Conservation (phyloP, 345 rosid genomes). For the Eutrema yunnanense region DNA sequence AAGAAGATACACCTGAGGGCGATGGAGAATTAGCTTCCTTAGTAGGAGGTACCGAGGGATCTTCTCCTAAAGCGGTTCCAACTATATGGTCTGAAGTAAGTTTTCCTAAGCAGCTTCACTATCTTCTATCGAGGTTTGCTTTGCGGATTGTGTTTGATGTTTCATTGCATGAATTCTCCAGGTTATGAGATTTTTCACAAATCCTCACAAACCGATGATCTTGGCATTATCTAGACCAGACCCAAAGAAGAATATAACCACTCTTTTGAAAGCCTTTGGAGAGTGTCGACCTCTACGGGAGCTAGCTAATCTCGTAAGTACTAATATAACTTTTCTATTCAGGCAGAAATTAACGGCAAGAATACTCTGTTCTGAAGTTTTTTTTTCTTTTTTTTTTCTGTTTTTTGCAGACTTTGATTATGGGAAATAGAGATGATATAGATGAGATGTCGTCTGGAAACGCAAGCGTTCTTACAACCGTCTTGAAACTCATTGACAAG, state of each 20-base stretch:
- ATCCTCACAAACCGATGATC: slow-evolving; percentile 95
- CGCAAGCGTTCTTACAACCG: slow-evolving; percentile 77
- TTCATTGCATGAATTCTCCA: slow-evolving; percentile 5
- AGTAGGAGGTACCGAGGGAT: slow-evolving; percentile 58
- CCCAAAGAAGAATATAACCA: slow-evolving; percentile 94
- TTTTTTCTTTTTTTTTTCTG: not conserved
- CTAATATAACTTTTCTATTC: not conserved
- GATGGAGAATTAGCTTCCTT: slow-evolving; percentile 69
- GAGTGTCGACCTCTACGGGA: slow-evolving; percentile 86
- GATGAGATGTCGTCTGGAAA: slow-evolving; percentile 78
- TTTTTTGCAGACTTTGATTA: slow-evolving; percentile 63
- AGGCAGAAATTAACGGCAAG: not conserved
- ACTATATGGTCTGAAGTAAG: slow-evolving; percentile 92
- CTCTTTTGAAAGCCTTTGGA: slow-evolving; percentile 90
- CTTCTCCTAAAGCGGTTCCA: slow-evolving; percentile 86
- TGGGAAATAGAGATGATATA: slow-evolving; percentile 93
- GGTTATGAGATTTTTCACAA: slow-evolving; percentile 91
- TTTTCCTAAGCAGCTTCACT: not conserved
- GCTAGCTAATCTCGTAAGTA: slow-evolving; percentile 86
- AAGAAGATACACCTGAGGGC: slow-evolving; percentile 74
- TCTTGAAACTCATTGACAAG: slow-evolving; percentile 78
- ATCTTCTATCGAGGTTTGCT: not conserved
- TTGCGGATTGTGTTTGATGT: slow-evolving; percentile 1
- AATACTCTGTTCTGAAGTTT: not conserved
- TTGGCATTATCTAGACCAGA: slow-evolving; percentile 96